phyloP scores from a whole-genome alignment of 208 protist species.

The Wallacemonas rigidus region DNA sequence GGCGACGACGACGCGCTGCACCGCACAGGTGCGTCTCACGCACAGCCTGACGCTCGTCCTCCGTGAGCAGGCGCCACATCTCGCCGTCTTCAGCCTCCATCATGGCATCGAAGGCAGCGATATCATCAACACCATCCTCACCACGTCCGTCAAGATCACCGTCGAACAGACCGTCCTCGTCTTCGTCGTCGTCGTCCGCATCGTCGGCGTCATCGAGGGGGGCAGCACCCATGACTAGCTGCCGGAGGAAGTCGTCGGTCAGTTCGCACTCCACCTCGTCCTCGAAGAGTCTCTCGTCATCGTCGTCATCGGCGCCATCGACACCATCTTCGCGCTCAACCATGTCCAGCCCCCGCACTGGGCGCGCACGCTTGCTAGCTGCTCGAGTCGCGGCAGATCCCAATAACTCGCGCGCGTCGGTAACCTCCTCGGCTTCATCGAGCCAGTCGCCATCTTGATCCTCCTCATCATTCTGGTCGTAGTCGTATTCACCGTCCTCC shows the following conservation, averaged over 20 bases:
- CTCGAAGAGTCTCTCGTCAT: slow-evolving; percentile 77
- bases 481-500: slow-evolving; percentile 4
- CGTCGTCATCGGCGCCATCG: slow-evolving; percentile 34
- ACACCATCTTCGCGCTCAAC: slow-evolving; percentile 21
- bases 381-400: background rate
- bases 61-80: slow-evolving; percentile 45
- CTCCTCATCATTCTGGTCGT: slow-evolving; percentile 23
- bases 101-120: slow-evolving; percentile 18
- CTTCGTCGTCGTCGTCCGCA: slow-evolving; percentile 20
- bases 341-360: slow-evolving; percentile 23
- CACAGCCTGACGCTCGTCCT: slow-evolving; percentile 51
- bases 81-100: slow-evolving; percentile 23
- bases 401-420: slow-evolving; percentile 11
- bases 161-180: background rate
- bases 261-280: slow-evolving; percentile 84
- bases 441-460: slow-evolving; percentile 22
- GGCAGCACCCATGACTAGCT: slow-evolving; percentile 68
- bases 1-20: slow-evolving; percentile 31
- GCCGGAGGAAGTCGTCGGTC: slow-evolving; percentile 80
- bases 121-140: slow-evolving; percentile 23
- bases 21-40: slow-evolving; percentile 35
- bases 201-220: slow-evolving; percentile 13
- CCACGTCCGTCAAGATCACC: slow-evolving; percentile 11
- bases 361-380: background rate
- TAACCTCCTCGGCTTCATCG: slow-evolving; percentile 30